Conservation (phyloP, 2,329 filamentous ascomycete genomes). For the Bertia moriformis region DNA sequence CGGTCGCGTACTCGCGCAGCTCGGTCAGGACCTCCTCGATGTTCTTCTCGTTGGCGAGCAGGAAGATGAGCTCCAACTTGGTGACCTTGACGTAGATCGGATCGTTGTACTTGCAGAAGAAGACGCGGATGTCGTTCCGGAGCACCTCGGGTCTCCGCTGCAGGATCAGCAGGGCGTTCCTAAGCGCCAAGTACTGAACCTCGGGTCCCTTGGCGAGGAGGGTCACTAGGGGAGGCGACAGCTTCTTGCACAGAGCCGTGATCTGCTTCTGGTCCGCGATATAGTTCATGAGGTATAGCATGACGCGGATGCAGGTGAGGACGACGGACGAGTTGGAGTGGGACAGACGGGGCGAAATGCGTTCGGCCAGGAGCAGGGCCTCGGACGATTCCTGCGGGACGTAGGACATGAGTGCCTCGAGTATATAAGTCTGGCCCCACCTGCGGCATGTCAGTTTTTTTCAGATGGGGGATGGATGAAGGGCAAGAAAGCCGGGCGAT, state of each 20-base stretch:
- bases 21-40: slow-evolving; percentile 93
- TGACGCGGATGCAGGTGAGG: slow-evolving; percentile 86
- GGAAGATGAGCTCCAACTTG: slow-evolving; percentile 96
- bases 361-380: slow-evolving; percentile 76
- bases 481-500: too few relatives aligned
- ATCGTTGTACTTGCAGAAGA: slow-evolving; percentile 99
- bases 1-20: slow-evolving; percentile 87
- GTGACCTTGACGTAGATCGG: slow-evolving; percentile 99
- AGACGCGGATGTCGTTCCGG: slow-evolving; percentile 91
- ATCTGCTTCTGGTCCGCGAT: slow-evolving; percentile 85
- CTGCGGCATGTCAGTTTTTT: slow-evolving; percentile 26
- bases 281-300: slow-evolving; percentile 98
- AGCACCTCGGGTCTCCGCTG: slow-evolving; percentile 86
- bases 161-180: slow-evolving; percentile 85
- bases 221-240: slow-evolving; percentile 88
- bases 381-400: slow-evolving; percentile 83
- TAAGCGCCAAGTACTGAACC: slow-evolving; percentile 89
- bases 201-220: slow-evolving; percentile 90
- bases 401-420: slow-evolving; percentile 95
- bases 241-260: slow-evolving; percentile 71
- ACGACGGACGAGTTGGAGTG: slow-evolving; percentile 96
- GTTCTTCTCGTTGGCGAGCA: slow-evolving; percentile 90
- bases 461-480: background rate
- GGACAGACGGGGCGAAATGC: slow-evolving; percentile 86
- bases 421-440: slow-evolving; percentile 97